Evolutionary conservation across 2,329 filamentous ascomycete species (phyloP), one percentile per base, ranked within the genome.

Genomic region (Calonectria hawksworthii): DNA sequence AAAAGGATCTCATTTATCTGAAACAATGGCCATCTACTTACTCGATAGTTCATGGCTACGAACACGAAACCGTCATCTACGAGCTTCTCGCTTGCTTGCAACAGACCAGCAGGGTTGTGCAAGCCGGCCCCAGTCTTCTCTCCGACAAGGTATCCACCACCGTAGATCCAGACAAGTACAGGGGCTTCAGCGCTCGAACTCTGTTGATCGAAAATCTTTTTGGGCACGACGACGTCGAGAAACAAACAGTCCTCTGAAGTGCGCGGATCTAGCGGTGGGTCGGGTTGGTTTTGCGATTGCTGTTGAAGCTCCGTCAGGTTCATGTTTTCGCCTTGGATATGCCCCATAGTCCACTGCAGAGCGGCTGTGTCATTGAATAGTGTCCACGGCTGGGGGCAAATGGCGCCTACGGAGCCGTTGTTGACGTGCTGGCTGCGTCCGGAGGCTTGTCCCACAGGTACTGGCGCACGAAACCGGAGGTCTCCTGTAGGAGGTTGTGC

Each of bases 171-270:
- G 34, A 77, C 72, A 11, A 80, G 68, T 3, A 77, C 75, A 9
- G 78, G 66, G 1, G 82, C 84, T 14, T 83, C 77, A 36, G 79
- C 77, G 52, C 79, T 77, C 11, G 67, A 75, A n/a, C 79, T 79
- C 16, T 78, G 75, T 10, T 78, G 75, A 18, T 79, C 36, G 14
- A 86, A 80, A 0, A 84, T 81, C 38, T 81, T 81, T 10, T 80
- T 82, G n/a, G 86, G 85, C 3, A 86, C 85, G 34, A 83, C 80
- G 16, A 87, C 78, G 73, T 87, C 86, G 1, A 87, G 80, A 68
- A 87, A 86, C 0, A 87, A 79, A 66, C 86, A 88, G 68, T 87
- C 86, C 74, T 86, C 84, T 0, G 79, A 75, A 51, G 44, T 73
- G 50, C 65, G 59, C 13, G 73, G 61, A 51, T 81, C 74, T 13